Conservation (phyloP, 306 rosid species). For the Sindora glabra region DNA sequence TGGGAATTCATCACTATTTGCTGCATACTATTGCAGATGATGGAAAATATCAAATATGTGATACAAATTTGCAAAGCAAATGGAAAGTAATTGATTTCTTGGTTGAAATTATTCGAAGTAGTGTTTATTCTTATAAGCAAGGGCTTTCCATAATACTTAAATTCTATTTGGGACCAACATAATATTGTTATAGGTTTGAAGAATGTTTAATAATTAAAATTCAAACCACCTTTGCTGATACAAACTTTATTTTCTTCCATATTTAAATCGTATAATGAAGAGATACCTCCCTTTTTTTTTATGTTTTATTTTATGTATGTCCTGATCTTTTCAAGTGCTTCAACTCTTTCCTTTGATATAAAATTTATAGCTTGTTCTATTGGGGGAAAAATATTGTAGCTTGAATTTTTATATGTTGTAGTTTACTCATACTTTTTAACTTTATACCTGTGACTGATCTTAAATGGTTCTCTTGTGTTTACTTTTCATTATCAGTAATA, state of each 20-base stretch:
- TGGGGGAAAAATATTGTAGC: neutral
- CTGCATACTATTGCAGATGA: too few relatives aligned
- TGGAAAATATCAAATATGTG: too few relatives aligned
- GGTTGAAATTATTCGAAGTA: too few relatives aligned
- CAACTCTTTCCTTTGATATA: neutral
- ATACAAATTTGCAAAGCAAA: too few relatives aligned
- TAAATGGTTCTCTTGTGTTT: neutral
- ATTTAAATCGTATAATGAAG: neutral
- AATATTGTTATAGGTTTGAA: too few relatives aligned
- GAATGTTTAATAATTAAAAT: neutral
- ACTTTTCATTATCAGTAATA: neutral
- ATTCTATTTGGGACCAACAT: neutral
- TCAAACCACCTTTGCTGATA: neutral
- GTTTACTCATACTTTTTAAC: neutral
- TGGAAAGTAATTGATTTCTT: too few relatives aligned
- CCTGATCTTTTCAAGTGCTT: neutral
- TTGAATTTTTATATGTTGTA: neutral
- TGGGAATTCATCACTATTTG: too few relatives aligned
- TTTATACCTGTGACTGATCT: neutral
- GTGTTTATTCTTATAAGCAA: too few relatives aligned
- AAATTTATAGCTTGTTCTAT: neutral
- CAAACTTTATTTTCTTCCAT: neutral
- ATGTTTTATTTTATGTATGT: neutral
- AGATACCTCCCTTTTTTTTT: neutral
- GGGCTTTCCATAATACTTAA: too few relatives aligned